Percentiles rank a stretch among this genome's conserved stretches.
Conservation (phyloP, 1,284 basidiomycete species). For the Fomitopsis schrenkii region DNA sequence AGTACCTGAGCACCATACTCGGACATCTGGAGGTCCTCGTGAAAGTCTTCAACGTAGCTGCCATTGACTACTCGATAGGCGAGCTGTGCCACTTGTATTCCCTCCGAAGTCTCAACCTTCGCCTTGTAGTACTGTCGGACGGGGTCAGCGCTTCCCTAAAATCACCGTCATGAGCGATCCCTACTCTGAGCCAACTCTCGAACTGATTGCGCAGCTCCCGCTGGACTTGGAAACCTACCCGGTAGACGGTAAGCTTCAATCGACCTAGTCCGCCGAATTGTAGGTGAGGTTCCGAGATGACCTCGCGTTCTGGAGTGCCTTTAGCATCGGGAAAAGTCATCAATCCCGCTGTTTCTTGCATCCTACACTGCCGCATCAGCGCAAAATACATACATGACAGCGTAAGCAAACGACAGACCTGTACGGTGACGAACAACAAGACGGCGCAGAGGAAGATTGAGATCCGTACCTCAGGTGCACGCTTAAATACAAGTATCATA, state of each 20-base stretch:
- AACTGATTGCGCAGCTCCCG: constrained; percentile 5
- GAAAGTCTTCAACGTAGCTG: constrained; percentile 4
- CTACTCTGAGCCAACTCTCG: constrained; percentile 7
- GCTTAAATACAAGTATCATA: not conserved
- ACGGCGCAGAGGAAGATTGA: not conserved
- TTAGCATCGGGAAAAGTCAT: not conserved
- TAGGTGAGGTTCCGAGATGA: not conserved
- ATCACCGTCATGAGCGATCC: not conserved
- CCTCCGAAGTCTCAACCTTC: not conserved
- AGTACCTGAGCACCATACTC: constrained; percentile 2
- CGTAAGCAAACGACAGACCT: not conserved
- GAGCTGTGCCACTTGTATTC: not conserved
- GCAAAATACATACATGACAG: not conserved
- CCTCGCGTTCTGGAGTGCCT: not conserved
- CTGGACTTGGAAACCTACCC: constrained; percentile 5
- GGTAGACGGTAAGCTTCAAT: not conserved
- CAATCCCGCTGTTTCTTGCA: not conserved
- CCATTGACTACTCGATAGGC: constrained; percentile 4
- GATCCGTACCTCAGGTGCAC: not conserved
- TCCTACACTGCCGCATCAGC: not conserved
- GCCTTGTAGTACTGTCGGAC: constrained; percentile 4
- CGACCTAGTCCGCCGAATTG: not conserved
- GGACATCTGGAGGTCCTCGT: constrained; percentile 7
- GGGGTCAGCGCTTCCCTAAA: not conserved
- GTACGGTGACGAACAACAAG: not conserved